phyloP scores from a whole-genome alignment of 306 rosid genomes.

The Coriaria nepalensis region DNA sequence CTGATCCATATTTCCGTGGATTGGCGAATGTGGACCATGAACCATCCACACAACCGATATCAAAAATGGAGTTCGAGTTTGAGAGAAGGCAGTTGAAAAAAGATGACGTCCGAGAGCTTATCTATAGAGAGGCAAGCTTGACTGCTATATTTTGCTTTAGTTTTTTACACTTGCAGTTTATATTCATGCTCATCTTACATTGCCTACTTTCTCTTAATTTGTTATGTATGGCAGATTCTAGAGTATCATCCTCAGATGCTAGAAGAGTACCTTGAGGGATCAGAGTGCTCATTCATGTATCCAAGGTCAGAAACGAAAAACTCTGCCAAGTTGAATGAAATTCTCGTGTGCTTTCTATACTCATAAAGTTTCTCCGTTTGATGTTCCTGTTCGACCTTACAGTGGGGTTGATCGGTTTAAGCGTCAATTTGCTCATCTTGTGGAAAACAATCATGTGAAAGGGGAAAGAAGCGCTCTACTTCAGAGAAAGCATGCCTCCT shows the following conservation, averaged over 20 bases:
- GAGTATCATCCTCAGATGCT: conserved; percentile 71
- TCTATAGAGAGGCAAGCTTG: conserved; percentile 44
- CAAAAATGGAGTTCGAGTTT: conserved; percentile 53
- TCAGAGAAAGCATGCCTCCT: conserved; percentile 45
- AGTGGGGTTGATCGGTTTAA: conserved; percentile 56
- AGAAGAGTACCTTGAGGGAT: conserved; percentile 40
- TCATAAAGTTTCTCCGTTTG: conserved; percentile 1
- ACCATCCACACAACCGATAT: conserved; percentile 41
- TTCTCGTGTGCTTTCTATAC: background rate
- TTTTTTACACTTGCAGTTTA: background rate
- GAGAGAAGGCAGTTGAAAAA: conserved; percentile 41
- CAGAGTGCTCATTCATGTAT: conserved; percentile 43
- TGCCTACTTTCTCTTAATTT: background rate
- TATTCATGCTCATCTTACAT: too few species aligned
- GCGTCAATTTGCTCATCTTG: conserved; percentile 45
- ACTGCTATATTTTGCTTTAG: background rate
- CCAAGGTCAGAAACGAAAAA: conserved; percentile 38
- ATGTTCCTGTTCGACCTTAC: too few species aligned
- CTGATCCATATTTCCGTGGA: conserved; percentile 45
- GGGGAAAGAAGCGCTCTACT: conserved; percentile 31
- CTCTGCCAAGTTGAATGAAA: background rate
- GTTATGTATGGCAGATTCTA: conserved; percentile 32
- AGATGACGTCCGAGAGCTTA: conserved; percentile 45
- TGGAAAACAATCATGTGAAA: conserved; percentile 24
- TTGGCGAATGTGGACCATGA: conserved; percentile 38